Evolutionary conservation across 768 basidiomycete genomes (phyloP).

Genomic region (Mycena kentingensis): DNA sequence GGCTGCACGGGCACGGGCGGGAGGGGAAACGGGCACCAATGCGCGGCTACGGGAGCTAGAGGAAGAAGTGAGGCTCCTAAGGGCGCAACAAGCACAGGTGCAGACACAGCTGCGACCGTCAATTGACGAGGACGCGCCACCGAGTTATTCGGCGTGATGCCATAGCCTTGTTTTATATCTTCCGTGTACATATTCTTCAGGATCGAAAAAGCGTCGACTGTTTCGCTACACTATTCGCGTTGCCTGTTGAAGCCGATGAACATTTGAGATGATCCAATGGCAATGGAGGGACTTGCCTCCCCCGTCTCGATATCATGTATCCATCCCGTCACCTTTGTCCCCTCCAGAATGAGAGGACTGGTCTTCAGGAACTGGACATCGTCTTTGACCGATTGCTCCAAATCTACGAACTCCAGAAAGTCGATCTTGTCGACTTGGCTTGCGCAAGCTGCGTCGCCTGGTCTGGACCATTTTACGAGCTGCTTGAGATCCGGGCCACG

Average conservation of each 20-base stretch:
- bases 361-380: constrained; percentile 62
- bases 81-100: no score
- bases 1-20: no score
- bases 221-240: constrained; percentile 19
- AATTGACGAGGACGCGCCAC: no score
- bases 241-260: constrained; percentile 9
- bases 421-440: constrained; percentile 47
- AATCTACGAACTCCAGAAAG: constrained; percentile 53
- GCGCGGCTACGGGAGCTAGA: no score
- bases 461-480: constrained; percentile 49
- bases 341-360: constrained; percentile 56
- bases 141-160: no score
- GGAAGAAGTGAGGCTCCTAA: no score
- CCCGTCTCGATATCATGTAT: constrained; percentile 65
- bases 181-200: no score
- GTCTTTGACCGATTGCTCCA: constrained; percentile 55
- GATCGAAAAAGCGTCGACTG: not conserved
- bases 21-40: no score
- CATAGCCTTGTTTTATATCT: no score
- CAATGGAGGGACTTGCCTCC: constrained; percentile 42
- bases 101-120: no score
- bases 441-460: constrained; percentile 30
- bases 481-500: constrained; percentile 48
- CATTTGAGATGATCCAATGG: not conserved
- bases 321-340: constrained; percentile 64